Conservation (phyloP, 306 rosid species). For the Medicago ruthenica region DNA sequence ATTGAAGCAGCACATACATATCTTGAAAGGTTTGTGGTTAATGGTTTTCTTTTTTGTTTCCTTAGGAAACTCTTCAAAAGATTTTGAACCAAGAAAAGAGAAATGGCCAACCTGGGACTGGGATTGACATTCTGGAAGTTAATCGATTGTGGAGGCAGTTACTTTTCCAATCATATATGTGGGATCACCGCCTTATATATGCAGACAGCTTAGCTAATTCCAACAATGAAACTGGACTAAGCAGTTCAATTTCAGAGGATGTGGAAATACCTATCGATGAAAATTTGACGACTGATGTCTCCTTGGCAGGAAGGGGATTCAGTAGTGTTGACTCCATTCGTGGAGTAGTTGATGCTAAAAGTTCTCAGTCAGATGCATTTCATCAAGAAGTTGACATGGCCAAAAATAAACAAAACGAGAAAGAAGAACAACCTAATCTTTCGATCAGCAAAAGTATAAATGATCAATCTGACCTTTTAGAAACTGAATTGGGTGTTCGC, state of each 20-base stretch:
- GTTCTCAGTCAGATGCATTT: conserved; percentile 44
- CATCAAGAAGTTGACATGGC: conserved; percentile 46
- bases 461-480: conserved; percentile 48
- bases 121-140: conserved; percentile 83
- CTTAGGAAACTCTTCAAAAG: conserved; percentile 71
- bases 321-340: conserved; percentile 48
- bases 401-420: conserved; percentile 40
- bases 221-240: conserved; percentile 45
- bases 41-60: conserved; percentile 29
- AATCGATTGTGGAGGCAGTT: conserved; percentile 80
- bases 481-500: conserved; percentile 48
- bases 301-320: conserved; percentile 51
- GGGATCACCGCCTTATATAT: conserved; percentile 81
- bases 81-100: conserved; percentile 59
- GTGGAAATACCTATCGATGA: conserved; percentile 55
- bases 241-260: conserved; percentile 51
- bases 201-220: conserved; percentile 52
- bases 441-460: conserved; percentile 39
- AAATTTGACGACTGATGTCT: conserved; percentile 47
- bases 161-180: conserved; percentile 80
- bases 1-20: conserved; percentile 34
- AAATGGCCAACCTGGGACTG: conserved; percentile 65
- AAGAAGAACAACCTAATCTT: conserved; percentile 49
- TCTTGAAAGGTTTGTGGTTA: conserved; percentile 34
- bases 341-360: conserved; percentile 45